Evolutionary conservation across 1,139 yeast species (phyloP).

Genomic region (Diutina pseudorugosa): DNA sequence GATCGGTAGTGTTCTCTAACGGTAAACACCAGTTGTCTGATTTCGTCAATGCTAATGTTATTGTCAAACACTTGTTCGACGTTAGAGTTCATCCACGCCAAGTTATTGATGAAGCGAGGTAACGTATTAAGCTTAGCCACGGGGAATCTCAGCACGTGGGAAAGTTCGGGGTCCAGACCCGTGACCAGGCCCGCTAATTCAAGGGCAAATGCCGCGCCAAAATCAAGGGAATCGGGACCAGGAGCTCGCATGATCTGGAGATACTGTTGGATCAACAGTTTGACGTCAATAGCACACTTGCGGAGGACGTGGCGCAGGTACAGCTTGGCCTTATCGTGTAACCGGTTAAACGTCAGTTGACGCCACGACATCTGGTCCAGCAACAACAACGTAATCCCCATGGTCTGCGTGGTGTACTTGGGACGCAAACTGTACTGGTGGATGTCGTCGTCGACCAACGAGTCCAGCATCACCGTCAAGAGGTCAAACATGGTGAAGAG

Average conservation of each 20-base stretch:
- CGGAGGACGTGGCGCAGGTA: conserved; percentile 54
- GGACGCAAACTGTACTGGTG: conserved; percentile 79
- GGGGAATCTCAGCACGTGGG: conserved; percentile 8
- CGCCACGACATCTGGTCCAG: conserved; percentile 80
- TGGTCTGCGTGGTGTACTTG: conserved; percentile 45
- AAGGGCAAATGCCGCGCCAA: conserved; percentile 81
- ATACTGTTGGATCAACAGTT: conserved; percentile 67
- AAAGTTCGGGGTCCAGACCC: conserved; percentile 48
- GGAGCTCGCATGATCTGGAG: neutral
- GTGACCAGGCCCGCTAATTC: conserved; percentile 73
- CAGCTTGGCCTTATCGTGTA: conserved; percentile 45
- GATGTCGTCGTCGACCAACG: conserved; percentile 77
- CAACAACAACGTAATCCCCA: conserved; percentile 48
- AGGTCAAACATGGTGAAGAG: conserved; percentile 74
- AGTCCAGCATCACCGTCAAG: conserved; percentile 62
- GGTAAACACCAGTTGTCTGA: conserved; percentile 7
- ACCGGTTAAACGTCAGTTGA: conserved; percentile 45
- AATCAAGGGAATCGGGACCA: conserved; percentile 43
- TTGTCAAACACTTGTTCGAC: conserved; percentile 1
- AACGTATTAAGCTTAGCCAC: conserved; percentile 75
- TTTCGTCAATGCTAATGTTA: conserved; percentile 9
- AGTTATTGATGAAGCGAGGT: conserved; percentile 33
- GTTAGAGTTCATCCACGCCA: conserved; percentile 8
- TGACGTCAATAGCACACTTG: conserved; percentile 59
- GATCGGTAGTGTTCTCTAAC: conserved; percentile 8